phyloP scores from a whole-genome alignment of 2,329 filamentous ascomycete genomes.

The Colletotrichum lentis region DNA sequence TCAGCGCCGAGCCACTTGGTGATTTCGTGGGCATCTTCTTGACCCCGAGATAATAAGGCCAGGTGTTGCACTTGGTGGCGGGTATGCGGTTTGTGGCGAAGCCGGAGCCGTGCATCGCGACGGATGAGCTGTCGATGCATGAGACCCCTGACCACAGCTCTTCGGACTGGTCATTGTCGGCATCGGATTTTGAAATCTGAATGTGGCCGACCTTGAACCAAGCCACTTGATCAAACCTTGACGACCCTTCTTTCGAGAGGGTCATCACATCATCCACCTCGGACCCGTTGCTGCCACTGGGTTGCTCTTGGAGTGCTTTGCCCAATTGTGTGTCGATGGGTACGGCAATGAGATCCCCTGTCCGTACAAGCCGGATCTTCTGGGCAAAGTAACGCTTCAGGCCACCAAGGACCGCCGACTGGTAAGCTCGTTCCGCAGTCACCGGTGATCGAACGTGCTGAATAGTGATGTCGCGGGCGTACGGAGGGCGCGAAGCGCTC shows the following conservation, averaged over 20 bases:
- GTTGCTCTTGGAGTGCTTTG: conserved; percentile 77
- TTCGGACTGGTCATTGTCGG: conserved; percentile 63
- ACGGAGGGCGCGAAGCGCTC: conserved; percentile 64
- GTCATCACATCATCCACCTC: conserved; percentile 76
- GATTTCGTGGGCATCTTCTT: conserved; percentile 68
- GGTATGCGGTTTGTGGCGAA: conserved; percentile 85
- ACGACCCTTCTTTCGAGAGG: conserved; percentile 50
- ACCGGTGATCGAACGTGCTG: conserved; percentile 89
- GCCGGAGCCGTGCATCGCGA: conserved; percentile 90
- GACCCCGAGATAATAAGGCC: conserved; percentile 89
- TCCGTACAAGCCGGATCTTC: conserved; percentile 81
- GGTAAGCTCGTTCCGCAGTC: conserved; percentile 83
- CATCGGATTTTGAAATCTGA: conserved; percentile 61
- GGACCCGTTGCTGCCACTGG: conserved; percentile 63
- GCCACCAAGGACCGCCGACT: conserved; percentile 85
- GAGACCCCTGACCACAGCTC: conserved; percentile 87
- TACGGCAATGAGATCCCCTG: conserved; percentile 87
- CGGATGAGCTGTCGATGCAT: conserved; percentile 84
- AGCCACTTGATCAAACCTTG: conserved; percentile 69
- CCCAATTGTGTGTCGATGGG: conserved; percentile 88
- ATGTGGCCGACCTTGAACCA: conserved; percentile 94
- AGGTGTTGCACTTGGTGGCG: conserved; percentile 76
- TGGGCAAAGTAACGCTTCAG: conserved; percentile 89
- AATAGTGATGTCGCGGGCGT: conserved; percentile 80
- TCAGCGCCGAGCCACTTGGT: conserved; percentile 50